phyloP scores from a whole-genome alignment of 1,284 basidiomycete genomes.

The Sporisorium scitamineum region DNA sequence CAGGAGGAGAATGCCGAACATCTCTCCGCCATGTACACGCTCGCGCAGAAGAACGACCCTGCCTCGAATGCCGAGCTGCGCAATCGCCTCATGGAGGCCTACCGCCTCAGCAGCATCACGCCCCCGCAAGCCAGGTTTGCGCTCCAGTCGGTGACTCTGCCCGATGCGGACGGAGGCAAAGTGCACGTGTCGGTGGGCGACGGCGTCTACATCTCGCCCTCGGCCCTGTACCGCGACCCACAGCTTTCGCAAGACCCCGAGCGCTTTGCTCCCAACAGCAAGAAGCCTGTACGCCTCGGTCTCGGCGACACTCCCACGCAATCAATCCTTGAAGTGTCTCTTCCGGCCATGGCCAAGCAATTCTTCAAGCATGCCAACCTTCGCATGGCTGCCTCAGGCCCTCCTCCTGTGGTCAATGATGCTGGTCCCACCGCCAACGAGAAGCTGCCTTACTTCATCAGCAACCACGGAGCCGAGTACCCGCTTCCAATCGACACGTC shows the following conservation, averaged over 20 bases:
- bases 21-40: conserved; percentile 26
- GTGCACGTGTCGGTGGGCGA: conserved; percentile 37
- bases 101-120: conserved; percentile 38
- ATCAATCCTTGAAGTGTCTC: conserved; percentile 37
- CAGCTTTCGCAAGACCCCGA: conserved; percentile 35
- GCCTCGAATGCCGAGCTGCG: conserved; percentile 36
- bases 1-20: conserved; percentile 33
- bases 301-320: conserved; percentile 46
- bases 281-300: conserved; percentile 33
- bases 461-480: conserved; percentile 35
- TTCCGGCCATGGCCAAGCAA: conserved; percentile 48
- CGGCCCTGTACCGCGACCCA: conserved; percentile 45
- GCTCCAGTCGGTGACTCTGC: conserved; percentile 23
- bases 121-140: conserved; percentile 46
- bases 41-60: conserved; percentile 34
- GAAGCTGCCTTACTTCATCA: conserved; percentile 41
- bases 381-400: conserved; percentile 40
- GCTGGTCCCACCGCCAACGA: conserved; percentile 27
- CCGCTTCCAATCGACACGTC: conserved; percentile 48
- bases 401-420: conserved; percentile 38
- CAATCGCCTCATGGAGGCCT: conserved; percentile 45
- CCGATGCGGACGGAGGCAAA: conserved; percentile 31
- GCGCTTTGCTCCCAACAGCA: conserved; percentile 21
- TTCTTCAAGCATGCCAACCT: conserved; percentile 43
- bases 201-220: conserved; percentile 42